Base-by-base conservation (phyloP, 345 rosid genomes). In the Dovyalis caffra region DNA sequence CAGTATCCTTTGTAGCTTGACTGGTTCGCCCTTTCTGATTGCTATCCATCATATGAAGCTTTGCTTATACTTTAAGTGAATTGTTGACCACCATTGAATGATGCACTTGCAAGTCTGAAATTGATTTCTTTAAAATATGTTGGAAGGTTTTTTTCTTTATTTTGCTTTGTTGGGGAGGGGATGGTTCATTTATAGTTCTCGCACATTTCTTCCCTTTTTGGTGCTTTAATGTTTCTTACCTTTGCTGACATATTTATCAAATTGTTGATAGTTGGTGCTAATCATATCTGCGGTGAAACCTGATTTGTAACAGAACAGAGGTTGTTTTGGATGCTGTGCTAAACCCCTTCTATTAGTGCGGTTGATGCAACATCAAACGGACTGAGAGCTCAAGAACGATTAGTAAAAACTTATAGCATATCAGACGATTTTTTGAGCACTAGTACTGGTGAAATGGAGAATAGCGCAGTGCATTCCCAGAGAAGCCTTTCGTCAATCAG, bases 231-330 rank as follows among this genome's bases (percentile, higher is more conserved):
- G 64, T 58, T 66, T 64, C 21, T 28, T 11, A 16, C 7, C 33
- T 35, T 15, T 8, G 18, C 31, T 64, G 38, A 28, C 26, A 51
- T 25, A 9, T 20, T 7, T 35, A 23, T 56, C 28, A 9, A 56
- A 23, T 21, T 43, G 8, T 78, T 77, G 70, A 68, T 63, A 9
- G 53, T 33, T 62, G 80, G 76, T 80, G 58, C 82, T 87, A 81
- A 83, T 86, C 86, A 73, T 74, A 66, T 78, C 75, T 40, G 66
- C 69, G 85, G 76, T 74, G 32, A 66, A 73, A 72, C 80, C 83
- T 87, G 77, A 79, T 90, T 88, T 89, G 88, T 78, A 88, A 91
- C 97, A 94, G 98, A 86, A 88, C 91, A 88, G 97, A 87, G 92
- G 94, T 88, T 94, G 97, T 87, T 87, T 92, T 81, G 95, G 93